Percentiles rank a stretch among this genome's conserved stretches.
phyloP scores from a whole-genome alignment of 2,329 filamentous ascomycete species.

The Mycosphaerella sp. region DNA sequence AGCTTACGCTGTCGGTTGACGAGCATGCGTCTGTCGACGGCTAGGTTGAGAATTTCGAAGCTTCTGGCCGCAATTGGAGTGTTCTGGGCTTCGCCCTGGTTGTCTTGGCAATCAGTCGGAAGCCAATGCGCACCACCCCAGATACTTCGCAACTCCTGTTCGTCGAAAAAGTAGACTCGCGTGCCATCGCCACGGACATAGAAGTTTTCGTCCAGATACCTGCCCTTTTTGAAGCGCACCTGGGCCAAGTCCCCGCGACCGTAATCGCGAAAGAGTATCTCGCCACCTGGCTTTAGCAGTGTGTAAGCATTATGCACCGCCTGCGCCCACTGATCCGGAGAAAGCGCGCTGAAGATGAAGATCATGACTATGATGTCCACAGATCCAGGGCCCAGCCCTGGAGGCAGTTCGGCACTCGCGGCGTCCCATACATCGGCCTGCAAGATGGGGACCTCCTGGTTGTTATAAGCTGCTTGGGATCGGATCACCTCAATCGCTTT shows the following conservation, averaged over 20 bases:
- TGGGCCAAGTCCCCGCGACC: constrained; percentile 92
- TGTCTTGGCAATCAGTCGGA: not conserved
- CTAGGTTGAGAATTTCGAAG: constrained; percentile 70
- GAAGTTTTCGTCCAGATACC: constrained; percentile 94
- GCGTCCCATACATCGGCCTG: constrained; percentile 95
- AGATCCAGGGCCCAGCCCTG: constrained; percentile 65
- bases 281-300: constrained; percentile 84
- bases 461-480: constrained; percentile 66
- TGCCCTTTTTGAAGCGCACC: constrained; percentile 91
- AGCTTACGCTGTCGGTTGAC: constrained; percentile 85
- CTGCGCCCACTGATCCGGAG: constrained; percentile 74
- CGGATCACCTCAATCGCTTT: constrained; percentile 92
- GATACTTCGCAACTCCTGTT: constrained; percentile 70
- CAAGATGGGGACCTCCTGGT: constrained; percentile 47
- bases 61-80: constrained; percentile 14
- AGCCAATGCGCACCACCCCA: constrained; percentile 53
- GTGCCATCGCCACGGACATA: constrained; percentile 95
- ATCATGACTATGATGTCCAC: constrained; percentile 92
- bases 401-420: constrained; percentile 61
- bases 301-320: constrained; percentile 75
- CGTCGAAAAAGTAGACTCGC: constrained; percentile 94
- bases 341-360: constrained; percentile 92
- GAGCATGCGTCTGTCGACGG: constrained; percentile 78
- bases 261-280: constrained; percentile 93
- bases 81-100: constrained; percentile 6